Conservation (phyloP, 1,284 basidiomycete species). For the Bondarzewia mesenterica region DNA sequence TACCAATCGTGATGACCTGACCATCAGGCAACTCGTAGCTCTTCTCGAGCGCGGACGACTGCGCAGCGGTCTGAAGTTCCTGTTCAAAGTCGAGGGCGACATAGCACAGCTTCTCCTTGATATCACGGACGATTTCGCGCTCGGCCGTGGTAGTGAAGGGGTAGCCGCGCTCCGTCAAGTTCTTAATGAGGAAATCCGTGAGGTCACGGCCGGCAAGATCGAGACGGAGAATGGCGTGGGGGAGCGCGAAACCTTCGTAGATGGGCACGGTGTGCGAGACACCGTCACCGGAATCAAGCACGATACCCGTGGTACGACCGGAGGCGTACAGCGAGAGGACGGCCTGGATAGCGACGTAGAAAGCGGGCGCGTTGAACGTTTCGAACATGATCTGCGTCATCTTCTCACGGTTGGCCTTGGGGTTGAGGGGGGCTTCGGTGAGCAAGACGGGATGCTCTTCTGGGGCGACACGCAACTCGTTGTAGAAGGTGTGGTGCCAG, state of each 20-base stretch:
- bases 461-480: constrained; percentile 76
- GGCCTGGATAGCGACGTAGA: constrained; percentile 92
- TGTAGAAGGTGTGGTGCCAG: constrained; percentile 91
- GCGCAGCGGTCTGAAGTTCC: constrained; percentile 89
- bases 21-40: constrained; percentile 95
- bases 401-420: constrained; percentile 93
- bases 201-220: constrained; percentile 95
- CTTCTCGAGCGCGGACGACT: constrained; percentile 91
- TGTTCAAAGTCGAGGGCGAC: constrained; percentile 96
- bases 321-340: constrained; percentile 90
- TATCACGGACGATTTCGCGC: constrained; percentile 94
- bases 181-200: constrained; percentile 90
- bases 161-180: constrained; percentile 91
- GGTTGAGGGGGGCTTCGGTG: constrained; percentile 91
- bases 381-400: constrained; percentile 99
- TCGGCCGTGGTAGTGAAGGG: constrained; percentile 91
- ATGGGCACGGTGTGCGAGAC: constrained; percentile 92
- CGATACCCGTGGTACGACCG: constrained; percentile 89
- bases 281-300: constrained; percentile 91
- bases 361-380: constrained; percentile 91
- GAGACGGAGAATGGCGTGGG: constrained; percentile 91
- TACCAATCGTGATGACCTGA: constrained; percentile 94
- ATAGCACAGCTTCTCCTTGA: constrained; percentile 98
- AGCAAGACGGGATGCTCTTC: constrained; percentile 93
- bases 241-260: constrained; percentile 93